These are phyloP conservation scores for Trichoderma koningii DNA, from an alignment of 2,329 filamentous ascomycete species.

Conservation along the genomic window DNA sequence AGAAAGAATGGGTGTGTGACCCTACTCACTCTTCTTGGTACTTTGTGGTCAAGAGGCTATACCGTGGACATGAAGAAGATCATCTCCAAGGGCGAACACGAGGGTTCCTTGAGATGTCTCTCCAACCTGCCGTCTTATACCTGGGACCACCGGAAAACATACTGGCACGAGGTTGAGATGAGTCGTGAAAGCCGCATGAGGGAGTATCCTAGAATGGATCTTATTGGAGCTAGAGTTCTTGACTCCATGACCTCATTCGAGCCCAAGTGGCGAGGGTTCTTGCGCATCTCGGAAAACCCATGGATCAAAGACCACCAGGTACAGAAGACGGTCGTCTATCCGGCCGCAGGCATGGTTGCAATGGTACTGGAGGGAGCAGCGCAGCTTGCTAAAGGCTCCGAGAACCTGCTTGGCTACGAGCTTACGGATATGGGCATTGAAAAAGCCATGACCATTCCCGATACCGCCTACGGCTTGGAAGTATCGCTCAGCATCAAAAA, in stretches of 20 bases:
- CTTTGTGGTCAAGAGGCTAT: slow-evolving; percentile 44
- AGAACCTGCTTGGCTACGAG: slow-evolving; percentile 43
- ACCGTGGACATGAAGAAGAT: slow-evolving; percentile 39
- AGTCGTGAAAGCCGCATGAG: slow-evolving; percentile 49
- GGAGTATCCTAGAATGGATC: slow-evolving; percentile 50
- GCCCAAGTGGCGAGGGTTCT: slow-evolving; percentile 53
- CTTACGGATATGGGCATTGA: slow-evolving; percentile 50
- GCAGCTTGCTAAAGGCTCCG: slow-evolving; percentile 41
- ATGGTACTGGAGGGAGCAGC: slow-evolving; percentile 53
- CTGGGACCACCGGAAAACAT: slow-evolving; percentile 55
- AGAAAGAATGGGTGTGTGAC: slow-evolving; percentile 32
- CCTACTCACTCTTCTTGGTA: slow-evolving; percentile 40
- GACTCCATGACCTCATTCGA: slow-evolving; percentile 48
- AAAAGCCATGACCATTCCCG: slow-evolving; percentile 55
- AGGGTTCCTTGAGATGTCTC: slow-evolving; percentile 41
- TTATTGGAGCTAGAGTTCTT: slow-evolving; percentile 51
- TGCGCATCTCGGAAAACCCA: slow-evolving; percentile 52
- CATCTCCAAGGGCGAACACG: slow-evolving; percentile 30
- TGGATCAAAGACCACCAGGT: slow-evolving; percentile 57
- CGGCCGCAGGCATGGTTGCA: slow-evolving; percentile 52
- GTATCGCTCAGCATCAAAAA: slow-evolving; percentile 50
- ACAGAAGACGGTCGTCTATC: slow-evolving; percentile 53
- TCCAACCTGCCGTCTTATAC: slow-evolving; percentile 53
- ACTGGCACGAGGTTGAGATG: slow-evolving; percentile 57
- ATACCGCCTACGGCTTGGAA: slow-evolving; percentile 51